These are phyloP conservation scores for Cryptosporidium ryanae DNA, from an alignment of 169 alveolate genomes.

Conservation along the genomic window DNA sequence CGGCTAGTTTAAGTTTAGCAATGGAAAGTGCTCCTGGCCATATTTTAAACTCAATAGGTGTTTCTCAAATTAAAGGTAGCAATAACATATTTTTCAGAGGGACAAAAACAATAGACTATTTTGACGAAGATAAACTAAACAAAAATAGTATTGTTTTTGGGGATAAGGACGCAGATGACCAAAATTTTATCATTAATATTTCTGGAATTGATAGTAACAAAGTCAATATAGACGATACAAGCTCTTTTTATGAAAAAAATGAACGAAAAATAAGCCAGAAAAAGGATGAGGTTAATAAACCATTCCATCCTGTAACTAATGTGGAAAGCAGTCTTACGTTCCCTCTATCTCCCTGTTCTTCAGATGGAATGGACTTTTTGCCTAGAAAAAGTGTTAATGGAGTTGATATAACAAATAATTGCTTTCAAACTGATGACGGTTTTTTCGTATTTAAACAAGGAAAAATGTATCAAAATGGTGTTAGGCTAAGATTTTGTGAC, in stretches of 20 bases:
- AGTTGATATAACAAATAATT: constrained; percentile 9
- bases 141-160: neutral
- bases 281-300: neutral
- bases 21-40: constrained; percentile 72
- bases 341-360: constrained; percentile 68
- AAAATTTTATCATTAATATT: neutral
- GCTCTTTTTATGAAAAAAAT: neutral
- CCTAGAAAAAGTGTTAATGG: constrained; percentile 22
- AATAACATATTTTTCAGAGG: neutral
- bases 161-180: neutral
- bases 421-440: constrained; percentile 54
- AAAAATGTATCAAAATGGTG: constrained; percentile 66
- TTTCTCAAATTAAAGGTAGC: constrained; percentile 23
- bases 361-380: constrained; percentile 57
- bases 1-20: constrained; percentile 51
- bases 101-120: neutral
- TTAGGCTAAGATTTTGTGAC: constrained; percentile 82
- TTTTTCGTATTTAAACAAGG: constrained; percentile 67
- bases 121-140: neutral
- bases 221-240: neutral
- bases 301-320: constrained; percentile 5
- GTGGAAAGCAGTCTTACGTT: constrained; percentile 1
- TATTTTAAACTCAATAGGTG: constrained; percentile 45
- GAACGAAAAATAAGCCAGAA: constrained; percentile 23
- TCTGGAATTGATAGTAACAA: neutral